These are phyloP conservation scores for Microbotryum silenes-acaulis DNA, from an alignment of 1,284 basidiomycete genomes.

Conservation along the genomic window DNA sequence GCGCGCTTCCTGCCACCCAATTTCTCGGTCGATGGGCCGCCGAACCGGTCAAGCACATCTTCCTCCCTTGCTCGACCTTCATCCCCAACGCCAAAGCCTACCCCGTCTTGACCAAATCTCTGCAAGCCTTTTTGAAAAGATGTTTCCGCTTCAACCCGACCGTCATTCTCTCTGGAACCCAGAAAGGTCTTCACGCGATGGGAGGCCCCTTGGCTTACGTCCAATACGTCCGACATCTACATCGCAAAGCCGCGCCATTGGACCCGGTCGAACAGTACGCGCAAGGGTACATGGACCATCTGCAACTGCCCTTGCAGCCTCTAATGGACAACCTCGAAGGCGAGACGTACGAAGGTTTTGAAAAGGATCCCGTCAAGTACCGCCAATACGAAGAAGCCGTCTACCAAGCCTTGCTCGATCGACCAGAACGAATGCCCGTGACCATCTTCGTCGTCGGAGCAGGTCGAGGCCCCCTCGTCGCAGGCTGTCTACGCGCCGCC, in stretches of 20 bases:
- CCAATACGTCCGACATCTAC: constrained; percentile 55
- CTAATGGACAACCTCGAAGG: constrained; percentile 95
- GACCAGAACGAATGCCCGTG: constrained; percentile 54
- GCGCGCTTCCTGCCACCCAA: constrained; percentile 72
- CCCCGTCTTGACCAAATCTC: constrained; percentile 87
- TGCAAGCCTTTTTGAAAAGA: constrained; percentile 77
- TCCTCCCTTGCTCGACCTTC: constrained; percentile 81
- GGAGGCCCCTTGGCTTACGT: constrained; percentile 82
- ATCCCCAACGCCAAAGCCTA: constrained; percentile 95
- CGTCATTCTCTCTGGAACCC: constrained; percentile 67
- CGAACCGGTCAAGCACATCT: constrained; percentile 80
- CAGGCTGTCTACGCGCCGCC: constrained; percentile 71
- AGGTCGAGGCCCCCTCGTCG: constrained; percentile 88
- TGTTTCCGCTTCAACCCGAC: constrained; percentile 61
- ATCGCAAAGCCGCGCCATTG: constrained; percentile 47
- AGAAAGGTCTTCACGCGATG: constrained; percentile 55
- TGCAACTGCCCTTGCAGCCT: constrained; percentile 91
- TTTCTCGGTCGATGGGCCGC: constrained; percentile 72
- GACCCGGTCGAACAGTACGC: constrained; percentile 76
- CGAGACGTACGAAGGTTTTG: constrained; percentile 93
- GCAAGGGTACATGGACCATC: constrained; percentile 84
- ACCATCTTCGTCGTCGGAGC: constrained; percentile 88
- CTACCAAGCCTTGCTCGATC: constrained; percentile 67
- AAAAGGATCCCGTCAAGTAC: constrained; percentile 96
- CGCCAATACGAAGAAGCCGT: constrained; percentile 90